A percentile compares a stretch with the other conserved stretches of the same genome.
Evolutionary conservation across 2,329 filamentous ascomycete genomes (phyloP).

Genomic region (Fusarium brachygibbosum): DNA sequence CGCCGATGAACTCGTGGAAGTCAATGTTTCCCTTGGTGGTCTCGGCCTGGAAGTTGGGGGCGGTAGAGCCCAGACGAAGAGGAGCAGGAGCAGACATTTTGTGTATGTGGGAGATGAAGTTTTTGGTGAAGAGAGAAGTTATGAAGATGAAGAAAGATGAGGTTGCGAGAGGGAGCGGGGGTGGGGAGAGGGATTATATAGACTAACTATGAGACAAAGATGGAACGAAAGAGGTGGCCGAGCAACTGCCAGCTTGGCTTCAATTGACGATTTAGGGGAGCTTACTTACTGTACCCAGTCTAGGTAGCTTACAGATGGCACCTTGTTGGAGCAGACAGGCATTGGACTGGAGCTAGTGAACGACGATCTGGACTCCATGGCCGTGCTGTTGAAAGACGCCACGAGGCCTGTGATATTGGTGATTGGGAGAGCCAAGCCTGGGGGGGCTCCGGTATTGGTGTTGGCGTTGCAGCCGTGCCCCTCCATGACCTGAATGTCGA

Average conservation of each 20-base stretch:
- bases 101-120: not conserved
- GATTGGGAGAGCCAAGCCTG: conserved; percentile 34
- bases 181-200: conserved; percentile 37
- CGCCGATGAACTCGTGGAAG: conserved; percentile 85
- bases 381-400: conserved; percentile 27
- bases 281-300: not conserved
- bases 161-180: not conserved
- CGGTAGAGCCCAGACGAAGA: conserved; percentile 74
- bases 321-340: conserved; percentile 35
- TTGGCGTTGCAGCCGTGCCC: conserved; percentile 24
- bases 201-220: conserved; percentile 7
- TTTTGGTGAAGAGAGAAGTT: not conserved
- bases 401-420: conserved; percentile 35
- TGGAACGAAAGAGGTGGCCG: not conserved
- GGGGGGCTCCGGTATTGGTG: not conserved
- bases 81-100: conserved; percentile 53
- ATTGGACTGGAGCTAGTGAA: conserved; percentile 14
- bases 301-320: conserved; percentile 7
- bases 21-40: conserved; percentile 83
- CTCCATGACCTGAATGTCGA: not conserved
- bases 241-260: not conserved
- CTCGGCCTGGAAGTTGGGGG: conserved; percentile 87
- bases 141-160: conserved; percentile 6
- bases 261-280: not conserved
- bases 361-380: conserved; percentile 29